Base-by-base conservation (phyloP, 2,329 filamentous ascomycete species). In the Fusarium papillatum region DNA sequence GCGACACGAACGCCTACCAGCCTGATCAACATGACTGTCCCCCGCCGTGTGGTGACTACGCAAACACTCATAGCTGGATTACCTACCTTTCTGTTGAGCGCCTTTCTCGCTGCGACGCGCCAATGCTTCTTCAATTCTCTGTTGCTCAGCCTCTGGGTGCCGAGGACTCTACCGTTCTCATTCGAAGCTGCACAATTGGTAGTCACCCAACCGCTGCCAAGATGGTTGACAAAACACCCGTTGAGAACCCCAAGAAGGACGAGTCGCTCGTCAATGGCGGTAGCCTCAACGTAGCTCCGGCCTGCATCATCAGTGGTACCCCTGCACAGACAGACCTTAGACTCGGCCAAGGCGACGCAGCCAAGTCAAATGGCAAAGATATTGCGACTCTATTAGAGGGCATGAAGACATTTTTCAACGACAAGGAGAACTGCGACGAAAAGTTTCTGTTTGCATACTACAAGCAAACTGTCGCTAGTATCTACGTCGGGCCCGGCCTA, bases 1-100 rank as follows among this genome's bases (percentile, higher is more conserved):
- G 60, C 13, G 71, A 78, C 22, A 62, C 69, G 5, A 65, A 63
- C 46, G 66, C 70, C n/a, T 79, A 77, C 43, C 41, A 72, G 8
- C 69, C 73, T n/a, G 76, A 80, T 24, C 69, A 79, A 7, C 64
- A 78, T 64, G 65, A 80, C 36, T 78, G 72, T 31, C 77, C 74
- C 2, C 70, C 74, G 13, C 66, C 69, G 4, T 79, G 76, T 48
- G 46, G 19, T 3, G 74, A 79, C 65, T 76, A 77, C 38, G 29
- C 74, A 26, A 79, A 79, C 53, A 53, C 66, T 5, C 72, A 80
- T 55, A 77, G 53, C 13, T 80, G 74, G 78, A 78, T 68, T 41
- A 41, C 72, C 24, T 80, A 79, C 55, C 55, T 75, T 16, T 76
- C 75, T 9, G 66, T 75, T 57, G 62, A 74, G 7, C 75, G 77